Conservation (phyloP, 345 rosid species). For the Eucalyptus sideroxylon region DNA sequence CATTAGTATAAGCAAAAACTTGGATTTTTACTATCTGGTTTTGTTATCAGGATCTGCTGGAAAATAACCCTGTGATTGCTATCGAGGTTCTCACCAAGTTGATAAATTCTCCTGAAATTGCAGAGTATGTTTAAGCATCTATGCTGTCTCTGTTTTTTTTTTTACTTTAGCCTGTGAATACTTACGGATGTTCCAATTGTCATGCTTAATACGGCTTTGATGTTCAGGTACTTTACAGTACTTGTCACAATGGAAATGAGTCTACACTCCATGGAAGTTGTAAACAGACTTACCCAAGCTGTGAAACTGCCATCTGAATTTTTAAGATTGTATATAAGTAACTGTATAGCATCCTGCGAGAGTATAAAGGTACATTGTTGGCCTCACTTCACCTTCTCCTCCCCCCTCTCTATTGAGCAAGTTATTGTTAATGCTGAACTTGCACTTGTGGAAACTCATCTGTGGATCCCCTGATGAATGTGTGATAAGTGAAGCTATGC, state of each 20-base stretch:
- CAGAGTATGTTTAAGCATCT: slow-evolving; percentile 48
- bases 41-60: slow-evolving; percentile 78
- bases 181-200: background rate
- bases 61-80: slow-evolving; percentile 87
- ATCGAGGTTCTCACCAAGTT: slow-evolving; percentile 88
- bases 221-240: slow-evolving; percentile 66
- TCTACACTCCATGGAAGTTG: slow-evolving; percentile 97
- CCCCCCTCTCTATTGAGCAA: background rate
- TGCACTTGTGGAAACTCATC: background rate
- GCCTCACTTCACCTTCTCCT: background rate
- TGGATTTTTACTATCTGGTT: background rate
- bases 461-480: background rate
- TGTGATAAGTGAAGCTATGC: background rate
- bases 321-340: slow-evolving; percentile 83
- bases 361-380: slow-evolving; percentile 53
- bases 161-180: background rate
- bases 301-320: slow-evolving; percentile 94
- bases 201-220: background rate
- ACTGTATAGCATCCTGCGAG: slow-evolving; percentile 91
- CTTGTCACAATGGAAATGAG: slow-evolving; percentile 98
- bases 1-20: background rate
- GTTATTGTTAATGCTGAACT: background rate
- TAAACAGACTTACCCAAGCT: slow-evolving; percentile 91
- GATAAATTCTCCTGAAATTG: slow-evolving; percentile 78
- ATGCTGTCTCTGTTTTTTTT: background rate